Evolutionary conservation across 768 basidiomycete species (phyloP), one percentile per base, ranked within the genome.

Genomic region (Tulasnella sp.): DNA sequence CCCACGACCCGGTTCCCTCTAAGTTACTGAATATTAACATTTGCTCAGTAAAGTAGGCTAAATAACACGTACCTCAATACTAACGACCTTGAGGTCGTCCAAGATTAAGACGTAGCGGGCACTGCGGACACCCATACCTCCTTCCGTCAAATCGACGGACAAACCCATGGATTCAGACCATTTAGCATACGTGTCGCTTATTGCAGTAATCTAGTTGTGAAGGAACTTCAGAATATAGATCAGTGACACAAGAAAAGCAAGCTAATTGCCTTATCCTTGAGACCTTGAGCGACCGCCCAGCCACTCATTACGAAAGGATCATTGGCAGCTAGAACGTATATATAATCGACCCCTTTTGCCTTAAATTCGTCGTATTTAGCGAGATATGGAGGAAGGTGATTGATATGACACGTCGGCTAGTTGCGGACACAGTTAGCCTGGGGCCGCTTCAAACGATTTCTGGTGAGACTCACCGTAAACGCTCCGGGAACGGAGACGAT

Each of bases 401-500:
- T 54, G 86, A 89, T 92, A 90, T 92, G 78, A 89, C 93, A 83
- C 46, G 88, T 88, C 0, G 87, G 88, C 86, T 87, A 73, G 80
- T 72, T n/a, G 22, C 24, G 22, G 46, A 58, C 69, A n/a, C 42
- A 42, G 40, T 75, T 72, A 46, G 28, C 69, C 44, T 48, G 22
- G 2, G 41, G 1, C n/a, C n/a, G 31, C 34, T 20, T 16, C n/a
- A 9, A n/a, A 69, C 9, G 37, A 34, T 24, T 37, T 37, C 34
- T 42, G 0, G 11, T 31, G 37, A 20, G 34, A 81, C 91, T 81
- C 82, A 94, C 93, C 22, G 93, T 93, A 87, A 94, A 94, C 22
- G 93, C 93, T 72, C 94, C 94, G 24, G 94, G 94, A 46, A 94
- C 93, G 80, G 93, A 88, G 85, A 95, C 89, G 77, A 95, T 84